Base-by-base conservation (phyloP, 441 rosid genomes). In the Francoa sonchifolia region DNA sequence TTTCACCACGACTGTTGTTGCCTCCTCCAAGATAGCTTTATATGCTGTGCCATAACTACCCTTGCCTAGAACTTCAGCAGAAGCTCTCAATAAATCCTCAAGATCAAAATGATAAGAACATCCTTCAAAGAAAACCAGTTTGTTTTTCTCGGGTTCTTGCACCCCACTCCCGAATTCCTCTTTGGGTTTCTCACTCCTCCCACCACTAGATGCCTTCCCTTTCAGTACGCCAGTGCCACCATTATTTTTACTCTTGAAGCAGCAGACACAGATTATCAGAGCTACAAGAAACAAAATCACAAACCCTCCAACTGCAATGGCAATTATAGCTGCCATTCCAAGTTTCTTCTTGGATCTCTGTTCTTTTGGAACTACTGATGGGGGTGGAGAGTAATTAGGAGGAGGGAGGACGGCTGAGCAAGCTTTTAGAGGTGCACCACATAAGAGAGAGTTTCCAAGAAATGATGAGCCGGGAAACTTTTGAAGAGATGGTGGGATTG, bases 161-260 rank as follows among this genome's bases (percentile, higher is more conserved):
- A 88, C 95, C 10, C 97, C 97, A 53, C 97, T 88, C 33, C 97
- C 97, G 37, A 88, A 88, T 49, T 78, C 90, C 61, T 82, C 90
- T 54, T 68, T 74, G 19, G 90, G 90, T 57, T 81, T 79, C 64
- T 88, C 90, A 29, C 71, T 48, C 59, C 78, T 71, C 4, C 79
- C 79, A 34, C 58, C 61, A 45, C 61, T 50, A 8, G 64, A 6
- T 38, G 71, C 55, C 69, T 78, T 77, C 49, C 62, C 59, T 50
- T 75, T 75, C 19, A 54, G 50, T 11, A 59, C 73, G 44, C 68
- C 40, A 42, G 57, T 64, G 39, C 62, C 58, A 33, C 65, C 55
- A 44, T 60, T 55, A 41, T 57, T 59, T 37, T 62, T 76, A 55
- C 62, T 79, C 76, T 71, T 79, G 36, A 65, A 33, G 49, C 71